These are phyloP conservation scores for Oryza meridionalis DNA, from an alignment of 176 grass and related monocot species.

Conservation along the genomic window DNA sequence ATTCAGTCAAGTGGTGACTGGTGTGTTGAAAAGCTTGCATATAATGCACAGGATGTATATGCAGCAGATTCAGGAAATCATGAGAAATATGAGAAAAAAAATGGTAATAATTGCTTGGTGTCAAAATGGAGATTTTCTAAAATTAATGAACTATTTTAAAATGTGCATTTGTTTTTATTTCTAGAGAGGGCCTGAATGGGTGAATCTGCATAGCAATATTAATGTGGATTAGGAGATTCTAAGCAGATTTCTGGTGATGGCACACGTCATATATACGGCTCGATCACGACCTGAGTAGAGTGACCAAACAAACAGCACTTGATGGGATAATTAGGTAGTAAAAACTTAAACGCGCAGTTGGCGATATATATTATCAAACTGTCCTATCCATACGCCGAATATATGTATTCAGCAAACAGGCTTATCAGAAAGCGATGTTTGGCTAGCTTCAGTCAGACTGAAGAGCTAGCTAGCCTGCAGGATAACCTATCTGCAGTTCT, in stretches of 20 bases:
- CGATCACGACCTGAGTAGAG: background rate
- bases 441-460: background rate
- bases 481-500: slow-evolving; percentile 1
- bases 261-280: background rate
- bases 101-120: no score
- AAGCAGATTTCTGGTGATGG: slow-evolving; percentile 4
- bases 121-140: background rate
- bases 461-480: background rate
- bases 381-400: slow-evolving; percentile 5
- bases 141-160: background rate
- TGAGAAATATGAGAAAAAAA: no score
- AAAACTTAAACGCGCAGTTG: background rate
- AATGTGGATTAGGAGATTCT: background rate
- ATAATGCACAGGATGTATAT: no score
- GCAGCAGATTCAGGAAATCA: no score
- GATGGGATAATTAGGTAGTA: slow-evolving; percentile 37
- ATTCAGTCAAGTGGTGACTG: background rate
- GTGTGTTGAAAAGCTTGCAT: background rate
- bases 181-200: background rate
- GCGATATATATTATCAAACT: background rate
- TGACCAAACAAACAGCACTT: slow-evolving; percentile 22
- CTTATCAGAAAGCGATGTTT: slow-evolving; percentile 9
- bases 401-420: slow-evolving; percentile 1
- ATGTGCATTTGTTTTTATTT: background rate
- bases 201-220: background rate